Evolutionary conservation across 192 early-diverging fungal genomes (phyloP).

Genomic region (Coemansia sp.): DNA sequence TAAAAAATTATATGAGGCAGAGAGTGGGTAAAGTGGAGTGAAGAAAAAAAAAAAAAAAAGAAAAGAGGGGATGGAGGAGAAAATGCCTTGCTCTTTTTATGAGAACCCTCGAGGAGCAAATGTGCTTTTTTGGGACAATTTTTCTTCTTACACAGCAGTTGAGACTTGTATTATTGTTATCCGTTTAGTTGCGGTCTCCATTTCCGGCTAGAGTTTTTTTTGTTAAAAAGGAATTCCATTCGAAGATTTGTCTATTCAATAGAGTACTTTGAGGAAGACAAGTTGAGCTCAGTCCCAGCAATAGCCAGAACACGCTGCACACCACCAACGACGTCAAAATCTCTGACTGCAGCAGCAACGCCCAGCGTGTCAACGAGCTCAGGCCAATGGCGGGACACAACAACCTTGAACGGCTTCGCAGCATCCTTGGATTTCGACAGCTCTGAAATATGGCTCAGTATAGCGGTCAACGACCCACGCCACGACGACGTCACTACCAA

Average conservation of each 20-base stretch:
- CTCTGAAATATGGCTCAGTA: conserved; percentile 14
- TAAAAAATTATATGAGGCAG: too few relatives aligned
- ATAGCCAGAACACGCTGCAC: conserved; percentile 28
- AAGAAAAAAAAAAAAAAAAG: not conserved
- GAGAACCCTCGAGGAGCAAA: not conserved
- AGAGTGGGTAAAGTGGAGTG: not conserved
- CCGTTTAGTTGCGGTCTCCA: too few relatives aligned
- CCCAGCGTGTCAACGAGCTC: conserved; percentile 34
- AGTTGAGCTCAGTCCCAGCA: conserved; percentile 17
- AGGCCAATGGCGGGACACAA: conserved; percentile 21
- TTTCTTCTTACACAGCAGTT: not conserved
- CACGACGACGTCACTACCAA: conserved; percentile 25
- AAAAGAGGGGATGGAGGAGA: too few relatives aligned
- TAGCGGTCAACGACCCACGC: conserved; percentile 19
- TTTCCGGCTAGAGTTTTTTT: too few relatives aligned
- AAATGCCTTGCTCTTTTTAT: not conserved
- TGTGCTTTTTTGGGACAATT: not conserved
- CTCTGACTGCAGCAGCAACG: conserved; percentile 32
- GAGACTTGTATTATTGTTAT: too few relatives aligned
- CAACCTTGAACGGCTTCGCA: conserved; percentile 7
- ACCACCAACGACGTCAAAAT: conserved; percentile 37
- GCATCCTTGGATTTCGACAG: not conserved
- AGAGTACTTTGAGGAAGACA: conserved; percentile 1
- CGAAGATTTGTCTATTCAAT: too few relatives aligned
- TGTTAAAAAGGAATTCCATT: not conserved